These are phyloP conservation scores for Colletotrichum sp. DNA, from an alignment of 2,329 filamentous ascomycete genomes.

Conservation along the genomic window DNA sequence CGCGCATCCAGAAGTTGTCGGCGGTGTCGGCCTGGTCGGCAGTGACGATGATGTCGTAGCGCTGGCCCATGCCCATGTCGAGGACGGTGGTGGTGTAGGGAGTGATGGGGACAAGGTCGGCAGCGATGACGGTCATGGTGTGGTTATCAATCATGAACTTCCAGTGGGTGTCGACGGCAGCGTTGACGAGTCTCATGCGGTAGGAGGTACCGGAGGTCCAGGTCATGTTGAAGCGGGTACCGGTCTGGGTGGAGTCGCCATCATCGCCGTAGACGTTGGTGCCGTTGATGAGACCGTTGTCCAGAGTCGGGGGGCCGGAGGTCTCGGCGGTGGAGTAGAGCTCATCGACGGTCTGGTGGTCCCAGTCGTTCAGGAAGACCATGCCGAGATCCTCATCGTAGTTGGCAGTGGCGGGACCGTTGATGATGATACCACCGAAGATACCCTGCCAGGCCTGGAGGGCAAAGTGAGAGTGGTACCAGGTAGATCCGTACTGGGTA, in stretches of 20 bases:
- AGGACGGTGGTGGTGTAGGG: conserved; percentile 57
- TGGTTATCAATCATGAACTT: conserved; percentile 62
- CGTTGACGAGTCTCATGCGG: conserved; percentile 53
- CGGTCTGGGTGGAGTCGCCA: conserved; percentile 50
- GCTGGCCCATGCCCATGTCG: conserved; percentile 51
- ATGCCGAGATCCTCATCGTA: conserved; percentile 69
- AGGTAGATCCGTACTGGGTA: conserved; percentile 58
- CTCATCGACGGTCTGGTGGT: conserved; percentile 46
- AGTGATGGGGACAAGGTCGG: conserved; percentile 62
- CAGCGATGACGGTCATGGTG: conserved; percentile 59
- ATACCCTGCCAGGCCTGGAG: conserved; percentile 55
- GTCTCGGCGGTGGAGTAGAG: conserved; percentile 32
- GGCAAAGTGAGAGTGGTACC: conserved; percentile 67
- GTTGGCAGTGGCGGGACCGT: conserved; percentile 61
- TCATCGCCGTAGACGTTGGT: conserved; percentile 39
- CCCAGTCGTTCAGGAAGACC: conserved; percentile 64
- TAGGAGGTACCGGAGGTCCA: conserved; percentile 49
- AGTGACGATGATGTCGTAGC: conserved; percentile 51
- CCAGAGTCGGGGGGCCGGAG: conserved; percentile 37
- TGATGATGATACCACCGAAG: conserved; percentile 63
- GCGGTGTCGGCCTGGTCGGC: conserved; percentile 42
- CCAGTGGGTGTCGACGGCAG: conserved; percentile 46
- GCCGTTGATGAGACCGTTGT: conserved; percentile 52
- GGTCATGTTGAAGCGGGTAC: conserved; percentile 37
- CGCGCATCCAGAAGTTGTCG: conserved; percentile 54